These are phyloP conservation scores for Solanum pimpinellifolium DNA, from an alignment of 257 asterid species.

Conservation along the genomic window DNA sequence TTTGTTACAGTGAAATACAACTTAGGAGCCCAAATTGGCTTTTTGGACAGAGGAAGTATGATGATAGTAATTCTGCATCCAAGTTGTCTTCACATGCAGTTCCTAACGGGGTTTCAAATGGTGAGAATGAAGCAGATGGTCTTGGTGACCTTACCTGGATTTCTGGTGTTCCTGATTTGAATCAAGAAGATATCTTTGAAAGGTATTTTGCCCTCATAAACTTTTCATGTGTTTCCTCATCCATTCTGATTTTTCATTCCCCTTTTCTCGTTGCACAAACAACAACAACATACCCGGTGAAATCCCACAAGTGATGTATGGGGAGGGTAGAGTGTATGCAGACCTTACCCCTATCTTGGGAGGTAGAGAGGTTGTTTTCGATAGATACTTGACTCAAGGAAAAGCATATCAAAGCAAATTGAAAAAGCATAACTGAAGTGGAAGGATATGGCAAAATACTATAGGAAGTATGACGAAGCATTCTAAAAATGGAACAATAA, in stretches of 20 bases:
- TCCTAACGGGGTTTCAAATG: slow-evolving; percentile 30
- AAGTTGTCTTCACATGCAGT: slow-evolving; percentile 37
- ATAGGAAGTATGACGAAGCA: not conserved
- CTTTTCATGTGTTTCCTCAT: not conserved
- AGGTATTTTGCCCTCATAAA: slow-evolving; percentile 31
- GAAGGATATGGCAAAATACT: not conserved
- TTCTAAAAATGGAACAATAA: not conserved
- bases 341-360: not conserved
- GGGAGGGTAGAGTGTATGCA: not conserved
- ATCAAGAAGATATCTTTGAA: slow-evolving; percentile 74
- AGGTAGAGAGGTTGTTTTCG: not conserved
- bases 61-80: slow-evolving; percentile 39
- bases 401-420: not conserved
- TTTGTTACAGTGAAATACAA: slow-evolving; percentile 72
- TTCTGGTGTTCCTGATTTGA: slow-evolving; percentile 46
- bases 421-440: not conserved
- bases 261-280: not conserved
- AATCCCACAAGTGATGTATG: not conserved
- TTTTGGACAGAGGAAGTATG: slow-evolving; percentile 88
- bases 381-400: not conserved
- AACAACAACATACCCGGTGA: not conserved
- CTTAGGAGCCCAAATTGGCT: slow-evolving; percentile 98
- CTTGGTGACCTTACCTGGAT: slow-evolving; percentile 60
- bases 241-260: not conserved
- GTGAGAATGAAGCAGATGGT: slow-evolving; percentile 39